These are phyloP conservation scores for Kodamaea anthophila DNA, from an alignment of 1,139 yeast genomes.

Conservation along the genomic window DNA sequence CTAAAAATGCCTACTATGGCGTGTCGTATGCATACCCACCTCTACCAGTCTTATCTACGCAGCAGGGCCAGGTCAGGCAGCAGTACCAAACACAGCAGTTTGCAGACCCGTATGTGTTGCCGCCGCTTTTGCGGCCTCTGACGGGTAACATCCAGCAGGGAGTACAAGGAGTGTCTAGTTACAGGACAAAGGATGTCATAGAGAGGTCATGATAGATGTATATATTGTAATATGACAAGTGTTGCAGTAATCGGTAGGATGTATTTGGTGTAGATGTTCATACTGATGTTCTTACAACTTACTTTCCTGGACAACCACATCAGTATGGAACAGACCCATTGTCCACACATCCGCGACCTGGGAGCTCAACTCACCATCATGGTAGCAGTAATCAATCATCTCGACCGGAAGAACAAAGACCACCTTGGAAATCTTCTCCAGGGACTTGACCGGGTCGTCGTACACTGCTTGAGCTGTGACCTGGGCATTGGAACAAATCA, in stretches of 20 bases:
- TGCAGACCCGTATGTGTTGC: slow-evolving; percentile 7
- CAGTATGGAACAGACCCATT: slow-evolving; percentile 12
- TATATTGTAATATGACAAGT: no score
- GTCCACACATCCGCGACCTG: slow-evolving; percentile 12
- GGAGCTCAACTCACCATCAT: slow-evolving; percentile 5
- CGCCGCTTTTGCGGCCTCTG: slow-evolving; percentile 6
- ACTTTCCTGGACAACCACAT: slow-evolving; percentile 9
- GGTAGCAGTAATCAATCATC: slow-evolving; percentile 11
- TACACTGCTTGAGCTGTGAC: slow-evolving; percentile 12
- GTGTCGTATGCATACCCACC: slow-evolving; percentile 5
- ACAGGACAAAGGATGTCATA: slow-evolving; percentile 1
- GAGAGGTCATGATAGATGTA: no score
- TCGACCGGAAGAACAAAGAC: slow-evolving; percentile 13
- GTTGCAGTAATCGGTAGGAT: neutral
- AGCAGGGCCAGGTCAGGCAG: slow-evolving; percentile 1
- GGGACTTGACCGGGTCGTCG: slow-evolving; percentile 2
- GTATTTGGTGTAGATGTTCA: no score
- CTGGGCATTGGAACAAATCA: slow-evolving; percentile 60
- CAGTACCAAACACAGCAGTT: neutral
- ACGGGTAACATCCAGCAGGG: slow-evolving; percentile 1
- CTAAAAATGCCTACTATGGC: slow-evolving; percentile 5
- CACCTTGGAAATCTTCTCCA: slow-evolving; percentile 12
- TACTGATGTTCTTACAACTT: no score
- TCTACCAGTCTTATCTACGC: slow-evolving; percentile 7
- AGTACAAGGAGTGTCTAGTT: slow-evolving; percentile 1